A percentile compares a stretch with the other conserved stretches of the same genome.
Evolutionary conservation across 2,329 filamentous ascomycete genomes (phyloP).

Genomic region (Exophiala sideris): DNA sequence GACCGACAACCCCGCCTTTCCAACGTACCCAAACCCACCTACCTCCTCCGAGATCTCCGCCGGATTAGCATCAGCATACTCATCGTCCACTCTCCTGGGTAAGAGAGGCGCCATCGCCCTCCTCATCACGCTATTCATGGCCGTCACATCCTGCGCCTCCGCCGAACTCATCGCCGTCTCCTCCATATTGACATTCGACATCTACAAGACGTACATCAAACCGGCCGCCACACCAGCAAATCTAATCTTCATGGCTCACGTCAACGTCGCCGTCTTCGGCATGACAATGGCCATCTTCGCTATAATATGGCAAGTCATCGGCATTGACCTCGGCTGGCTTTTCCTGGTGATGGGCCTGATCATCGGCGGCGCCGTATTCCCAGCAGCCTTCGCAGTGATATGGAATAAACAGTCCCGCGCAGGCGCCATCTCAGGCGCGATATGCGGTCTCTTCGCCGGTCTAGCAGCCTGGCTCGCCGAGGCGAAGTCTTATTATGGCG

Average conservation of each 20-base stretch:
- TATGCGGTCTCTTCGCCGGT: slow-evolving; percentile 65
- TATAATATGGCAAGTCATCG: slow-evolving; percentile 21
- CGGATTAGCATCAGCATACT: slow-evolving; percentile 29
- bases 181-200: slow-evolving; percentile 81
- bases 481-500: slow-evolving; percentile 64
- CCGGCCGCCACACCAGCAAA: slow-evolving; percentile 68
- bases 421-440: slow-evolving; percentile 32
- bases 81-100: slow-evolving; percentile 28
- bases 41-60: slow-evolving; percentile 26
- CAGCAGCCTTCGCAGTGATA: slow-evolving; percentile 72
- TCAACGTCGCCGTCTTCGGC: slow-evolving; percentile 64
- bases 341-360: slow-evolving; percentile 75
- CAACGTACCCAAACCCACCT: slow-evolving; percentile 34
- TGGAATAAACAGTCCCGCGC: slow-evolving; percentile 77
- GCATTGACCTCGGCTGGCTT: slow-evolving; percentile 22
- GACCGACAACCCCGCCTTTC: slow-evolving; percentile 42
- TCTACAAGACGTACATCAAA: slow-evolving; percentile 83
- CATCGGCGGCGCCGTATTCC: slow-evolving; percentile 78
- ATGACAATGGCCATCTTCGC: slow-evolving; percentile 22
- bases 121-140: slow-evolving; percentile 32
- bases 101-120: slow-evolving; percentile 29
- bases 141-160: slow-evolving; percentile 74
- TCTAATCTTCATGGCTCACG: slow-evolving; percentile 76
- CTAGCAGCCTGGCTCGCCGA: slow-evolving; percentile 76
- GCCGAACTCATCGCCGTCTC: slow-evolving; percentile 83